phyloP scores from a whole-genome alignment of 805 yeast species.

The Brettanomyces custersianus region DNA sequence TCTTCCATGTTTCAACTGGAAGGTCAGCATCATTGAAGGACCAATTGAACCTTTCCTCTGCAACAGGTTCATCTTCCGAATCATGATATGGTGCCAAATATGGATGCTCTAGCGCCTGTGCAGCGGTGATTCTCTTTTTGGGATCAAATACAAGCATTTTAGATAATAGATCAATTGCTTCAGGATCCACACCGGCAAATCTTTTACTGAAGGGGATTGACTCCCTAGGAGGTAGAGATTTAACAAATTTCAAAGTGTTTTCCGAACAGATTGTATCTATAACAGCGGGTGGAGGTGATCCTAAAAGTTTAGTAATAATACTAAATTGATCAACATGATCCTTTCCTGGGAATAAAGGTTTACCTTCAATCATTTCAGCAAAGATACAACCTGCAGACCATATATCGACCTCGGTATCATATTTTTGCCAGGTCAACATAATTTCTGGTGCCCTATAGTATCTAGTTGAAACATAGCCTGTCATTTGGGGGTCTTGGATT shows the following conservation, averaged over 20 bases:
- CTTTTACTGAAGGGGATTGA: conserved; percentile 83
- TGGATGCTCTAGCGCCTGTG: conserved; percentile 80
- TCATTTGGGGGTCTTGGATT: conserved; percentile 98
- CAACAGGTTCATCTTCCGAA: conserved; percentile 94
- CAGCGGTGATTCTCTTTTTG: conserved; percentile 87
- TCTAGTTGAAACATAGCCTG: conserved; percentile 93
- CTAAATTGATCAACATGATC: conserved; percentile 98
- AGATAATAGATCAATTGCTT: conserved; percentile 80
- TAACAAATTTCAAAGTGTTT: conserved; percentile 88
- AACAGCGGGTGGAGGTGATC: conserved; percentile 94
- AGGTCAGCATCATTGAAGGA: conserved; percentile 95
- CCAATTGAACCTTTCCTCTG: conserved; percentile 94
- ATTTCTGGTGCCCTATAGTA: conserved; percentile 97
- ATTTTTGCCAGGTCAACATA: conserved; percentile 98
- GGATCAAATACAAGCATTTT: conserved; percentile 95
- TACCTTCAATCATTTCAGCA: conserved; percentile 96
- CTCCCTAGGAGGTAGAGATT: conserved; percentile 85
- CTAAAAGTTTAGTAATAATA: conserved; percentile 85
- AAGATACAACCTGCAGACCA: conserved; percentile 98
- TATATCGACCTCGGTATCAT: conserved; percentile 92
- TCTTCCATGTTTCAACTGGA: conserved; percentile 97
- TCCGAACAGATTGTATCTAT: conserved; percentile 94
- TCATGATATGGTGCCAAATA: conserved; percentile 94
- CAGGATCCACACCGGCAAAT: conserved; percentile 71
- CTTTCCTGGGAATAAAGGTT: conserved; percentile 94